Evolutionary conservation across 2,329 filamentous ascomycete species (phyloP).

Genomic region (Phaeosphaeriaceae sp.): DNA sequence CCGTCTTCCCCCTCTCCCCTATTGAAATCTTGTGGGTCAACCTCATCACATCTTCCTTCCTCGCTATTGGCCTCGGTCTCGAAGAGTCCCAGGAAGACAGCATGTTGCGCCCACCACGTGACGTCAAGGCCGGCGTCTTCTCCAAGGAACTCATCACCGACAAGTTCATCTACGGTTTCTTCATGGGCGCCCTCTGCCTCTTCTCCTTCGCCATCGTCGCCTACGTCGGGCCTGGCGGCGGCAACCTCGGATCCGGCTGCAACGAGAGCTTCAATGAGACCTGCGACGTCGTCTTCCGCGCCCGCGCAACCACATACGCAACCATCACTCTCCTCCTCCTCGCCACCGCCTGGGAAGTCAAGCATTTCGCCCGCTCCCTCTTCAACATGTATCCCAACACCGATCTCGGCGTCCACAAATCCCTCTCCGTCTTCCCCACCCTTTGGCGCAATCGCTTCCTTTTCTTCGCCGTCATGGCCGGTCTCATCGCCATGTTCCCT

Average conservation of each 20-base stretch:
- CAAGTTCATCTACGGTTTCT: slow-evolving; percentile 57
- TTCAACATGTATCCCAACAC: slow-evolving; percentile 54
- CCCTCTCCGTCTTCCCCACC: slow-evolving; percentile 47
- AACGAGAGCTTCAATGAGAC: slow-evolving; percentile 53
- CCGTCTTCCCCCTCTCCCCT: slow-evolving; percentile 54
- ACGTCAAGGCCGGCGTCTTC: slow-evolving; percentile 53
- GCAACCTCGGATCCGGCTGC: slow-evolving; percentile 52
- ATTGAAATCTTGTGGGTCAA: slow-evolving; percentile 58
- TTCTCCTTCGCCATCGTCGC: slow-evolving; percentile 54
- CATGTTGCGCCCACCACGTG: slow-evolving; percentile 55
- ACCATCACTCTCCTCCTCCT: slow-evolving; percentile 54
- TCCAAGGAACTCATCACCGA: slow-evolving; percentile 55
- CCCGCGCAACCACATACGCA: slow-evolving; percentile 53
- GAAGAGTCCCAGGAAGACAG: slow-evolving; percentile 55
- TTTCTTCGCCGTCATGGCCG: slow-evolving; percentile 51
- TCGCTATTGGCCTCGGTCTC: slow-evolving; percentile 55
- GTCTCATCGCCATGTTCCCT: slow-evolving; percentile 52
- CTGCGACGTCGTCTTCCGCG: slow-evolving; percentile 53
- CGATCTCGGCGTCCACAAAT: slow-evolving; percentile 23
- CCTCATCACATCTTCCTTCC: slow-evolving; percentile 56
- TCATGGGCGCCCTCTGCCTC: slow-evolving; percentile 54
- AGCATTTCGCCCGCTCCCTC: slow-evolving; percentile 52
- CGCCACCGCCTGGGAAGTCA: slow-evolving; percentile 57
- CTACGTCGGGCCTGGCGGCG: slow-evolving; percentile 50
- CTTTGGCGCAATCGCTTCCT: slow-evolving; percentile 53